Percentiles rank a stretch among this genome's conserved stretches.
These are phyloP conservation scores for Crithidia bombi DNA, from an alignment of 208 protist genomes.

Conservation along the genomic window DNA sequence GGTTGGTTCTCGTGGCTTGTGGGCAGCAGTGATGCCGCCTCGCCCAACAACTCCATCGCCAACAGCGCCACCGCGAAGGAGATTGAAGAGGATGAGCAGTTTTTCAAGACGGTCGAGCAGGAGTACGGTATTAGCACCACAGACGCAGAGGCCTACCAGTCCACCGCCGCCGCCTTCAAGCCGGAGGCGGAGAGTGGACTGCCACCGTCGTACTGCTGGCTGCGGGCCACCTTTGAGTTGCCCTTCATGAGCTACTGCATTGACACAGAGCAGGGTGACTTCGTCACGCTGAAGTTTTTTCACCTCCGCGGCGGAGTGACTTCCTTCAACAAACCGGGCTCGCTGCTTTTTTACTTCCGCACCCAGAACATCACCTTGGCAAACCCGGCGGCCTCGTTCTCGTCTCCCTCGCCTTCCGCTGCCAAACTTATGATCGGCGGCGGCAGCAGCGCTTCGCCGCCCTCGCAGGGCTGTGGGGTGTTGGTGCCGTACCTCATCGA, in stretches of 20 bases:
- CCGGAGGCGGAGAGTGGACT: conserved; percentile 31
- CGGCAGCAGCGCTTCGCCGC: background rate
- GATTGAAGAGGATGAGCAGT: conserved; percentile 54
- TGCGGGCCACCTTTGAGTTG: conserved; percentile 60
- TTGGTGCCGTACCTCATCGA: conserved; percentile 38
- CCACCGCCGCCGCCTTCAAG: conserved; percentile 19
- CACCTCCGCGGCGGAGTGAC: conserved; percentile 48
- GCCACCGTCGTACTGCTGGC: conserved; percentile 74
- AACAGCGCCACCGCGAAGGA: conserved; percentile 29
- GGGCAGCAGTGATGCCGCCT: conserved; percentile 15
- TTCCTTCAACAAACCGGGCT: conserved; percentile 62
- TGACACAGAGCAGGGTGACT: conserved; percentile 59
- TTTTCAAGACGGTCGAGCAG: conserved; percentile 57
- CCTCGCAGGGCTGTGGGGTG: conserved; percentile 7
- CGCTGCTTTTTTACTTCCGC: conserved; percentile 59
- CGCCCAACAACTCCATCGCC: background rate
- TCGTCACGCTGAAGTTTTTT: conserved; percentile 52
- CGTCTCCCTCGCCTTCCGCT: background rate
- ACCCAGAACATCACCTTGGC: conserved; percentile 75
- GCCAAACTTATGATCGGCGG: background rate
- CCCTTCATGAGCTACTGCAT: conserved; percentile 53
- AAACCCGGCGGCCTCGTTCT: conserved; percentile 41
- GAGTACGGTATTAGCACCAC: conserved; percentile 73
- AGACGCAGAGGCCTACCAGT: conserved; percentile 38
- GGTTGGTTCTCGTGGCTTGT: conserved; percentile 64